phyloP scores from a whole-genome alignment of 2,329 filamentous ascomycete species.

The Gyromitra esculenta region DNA sequence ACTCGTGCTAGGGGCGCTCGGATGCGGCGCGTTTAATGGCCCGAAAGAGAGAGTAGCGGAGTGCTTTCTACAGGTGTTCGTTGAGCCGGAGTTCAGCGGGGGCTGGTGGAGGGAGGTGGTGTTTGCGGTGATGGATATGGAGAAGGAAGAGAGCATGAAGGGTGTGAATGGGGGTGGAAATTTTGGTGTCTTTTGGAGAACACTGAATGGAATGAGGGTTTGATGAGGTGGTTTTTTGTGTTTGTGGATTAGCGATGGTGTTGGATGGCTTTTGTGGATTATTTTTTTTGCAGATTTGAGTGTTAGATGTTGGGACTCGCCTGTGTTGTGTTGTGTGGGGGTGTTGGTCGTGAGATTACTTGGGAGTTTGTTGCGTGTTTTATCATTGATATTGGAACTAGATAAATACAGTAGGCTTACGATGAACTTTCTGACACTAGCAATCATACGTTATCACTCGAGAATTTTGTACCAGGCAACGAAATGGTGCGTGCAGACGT shows the following conservation, averaged over 20 bases:
- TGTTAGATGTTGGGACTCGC: neutral
- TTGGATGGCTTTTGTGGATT: conserved; percentile 2
- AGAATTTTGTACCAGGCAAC: neutral
- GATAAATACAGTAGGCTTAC: neutral
- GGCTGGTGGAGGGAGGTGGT: conserved; percentile 73
- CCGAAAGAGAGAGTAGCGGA: conserved; percentile 70
- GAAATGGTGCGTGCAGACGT: neutral
- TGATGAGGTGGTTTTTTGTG: conserved; percentile 36
- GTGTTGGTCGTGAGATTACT: neutral
- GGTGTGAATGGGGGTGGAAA: conserved; percentile 59
- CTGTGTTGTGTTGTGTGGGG: neutral
- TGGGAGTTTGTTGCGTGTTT: neutral
- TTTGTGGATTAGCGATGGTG: neutral
- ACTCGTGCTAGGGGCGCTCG: conserved; percentile 74
- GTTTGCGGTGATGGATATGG: conserved; percentile 70
- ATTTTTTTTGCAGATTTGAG: neutral
- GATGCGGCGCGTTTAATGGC: conserved; percentile 74
- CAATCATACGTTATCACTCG: neutral
- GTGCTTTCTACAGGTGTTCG: conserved; percentile 71
- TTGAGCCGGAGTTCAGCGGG: conserved; percentile 70
- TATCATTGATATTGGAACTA: neutral
- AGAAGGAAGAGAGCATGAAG: conserved; percentile 59
- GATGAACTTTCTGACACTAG: neutral
- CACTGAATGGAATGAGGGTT: conserved; percentile 61
- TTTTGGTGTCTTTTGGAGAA: conserved; percentile 65